Conservation (phyloP, 225 moss, liverwort and hornwort genomes). For the Sphagnum tenellum region DNA sequence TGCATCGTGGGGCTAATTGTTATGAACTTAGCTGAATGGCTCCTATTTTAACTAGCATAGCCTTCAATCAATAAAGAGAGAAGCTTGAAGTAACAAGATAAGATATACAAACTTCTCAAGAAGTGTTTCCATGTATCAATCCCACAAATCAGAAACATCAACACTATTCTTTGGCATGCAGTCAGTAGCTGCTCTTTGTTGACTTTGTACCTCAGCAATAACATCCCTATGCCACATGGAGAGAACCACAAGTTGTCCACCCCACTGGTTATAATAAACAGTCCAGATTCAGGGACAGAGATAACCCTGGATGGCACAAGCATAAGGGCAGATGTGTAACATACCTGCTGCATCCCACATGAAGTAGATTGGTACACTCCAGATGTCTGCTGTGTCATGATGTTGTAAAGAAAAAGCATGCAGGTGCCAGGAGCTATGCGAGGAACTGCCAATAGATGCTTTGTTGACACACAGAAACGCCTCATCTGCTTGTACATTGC, state of each 20-base stretch:
- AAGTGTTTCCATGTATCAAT: no score
- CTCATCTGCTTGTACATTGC: slow-evolving; percentile 46
- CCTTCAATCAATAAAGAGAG: not conserved
- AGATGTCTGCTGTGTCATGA: slow-evolving; percentile 20
- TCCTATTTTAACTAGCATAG: no score
- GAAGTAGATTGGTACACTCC: slow-evolving; percentile 9
- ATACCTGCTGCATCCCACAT: slow-evolving; percentile 2
- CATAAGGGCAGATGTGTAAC: no score
- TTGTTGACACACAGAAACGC: slow-evolving; percentile 35
- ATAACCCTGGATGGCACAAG: not conserved
- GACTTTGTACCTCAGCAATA: no score
- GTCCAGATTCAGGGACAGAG: not conserved
- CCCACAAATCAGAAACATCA: no score
- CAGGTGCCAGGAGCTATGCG: slow-evolving; percentile 37
- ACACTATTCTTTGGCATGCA: no score
- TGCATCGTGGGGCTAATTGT: no score
- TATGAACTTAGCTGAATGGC: no score
- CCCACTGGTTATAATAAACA: no score
- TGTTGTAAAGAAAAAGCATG: slow-evolving; percentile 48
- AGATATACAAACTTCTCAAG: not conserved
- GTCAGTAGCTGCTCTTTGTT: no score
- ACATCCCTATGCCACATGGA: no score
- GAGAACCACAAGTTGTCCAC: no score
- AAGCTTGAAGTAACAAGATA: not conserved
- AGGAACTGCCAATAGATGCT: slow-evolving; percentile 27